Evolutionary conservation across 2,329 filamentous ascomycete species (phyloP).

Genomic region (Fusarium sp.): DNA sequence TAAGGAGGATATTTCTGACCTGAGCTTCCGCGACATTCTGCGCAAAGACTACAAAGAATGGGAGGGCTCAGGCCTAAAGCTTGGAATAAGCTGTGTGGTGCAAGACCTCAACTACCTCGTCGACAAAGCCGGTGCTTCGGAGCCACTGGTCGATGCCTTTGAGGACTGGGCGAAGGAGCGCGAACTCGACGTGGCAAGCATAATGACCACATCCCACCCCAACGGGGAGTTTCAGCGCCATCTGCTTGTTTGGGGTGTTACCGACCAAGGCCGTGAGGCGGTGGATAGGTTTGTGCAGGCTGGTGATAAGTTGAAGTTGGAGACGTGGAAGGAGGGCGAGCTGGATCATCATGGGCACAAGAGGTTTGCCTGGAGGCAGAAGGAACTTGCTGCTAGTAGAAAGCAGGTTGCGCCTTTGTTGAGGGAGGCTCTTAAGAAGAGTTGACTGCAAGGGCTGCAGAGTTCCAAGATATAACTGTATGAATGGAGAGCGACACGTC

Average conservation of each 20-base stretch:
- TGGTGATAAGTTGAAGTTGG: conserved; percentile 63
- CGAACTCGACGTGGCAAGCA: conserved; percentile 66
- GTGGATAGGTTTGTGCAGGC: conserved; percentile 63
- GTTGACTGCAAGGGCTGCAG: conserved; percentile 10
- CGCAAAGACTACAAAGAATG: conserved; percentile 89
- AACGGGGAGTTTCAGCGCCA: conserved; percentile 70
- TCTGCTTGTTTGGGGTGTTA: conserved; percentile 72
- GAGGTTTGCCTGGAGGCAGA: conserved; percentile 74
- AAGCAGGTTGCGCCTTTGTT: conserved; percentile 76
- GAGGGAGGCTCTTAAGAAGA: conserved; percentile 61
- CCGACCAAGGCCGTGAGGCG: conserved; percentile 57
- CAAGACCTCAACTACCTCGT: conserved; percentile 70
- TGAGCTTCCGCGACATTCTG: conserved; percentile 73
- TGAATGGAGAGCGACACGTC: neutral
- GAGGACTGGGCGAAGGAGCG: conserved; percentile 64
- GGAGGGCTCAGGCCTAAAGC: conserved; percentile 62
- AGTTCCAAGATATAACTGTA: conserved; percentile 19
- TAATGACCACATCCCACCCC: conserved; percentile 74
- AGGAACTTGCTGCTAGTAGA: conserved; percentile 66
- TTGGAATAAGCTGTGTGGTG: conserved; percentile 75
- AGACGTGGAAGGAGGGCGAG: conserved; percentile 60
- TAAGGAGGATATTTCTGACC: conserved; percentile 71
- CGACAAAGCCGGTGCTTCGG: conserved; percentile 58
- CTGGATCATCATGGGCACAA: conserved; percentile 57
- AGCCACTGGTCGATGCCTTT: conserved; percentile 59